Percentiles rank a stretch among this genome's conserved stretches.
These are phyloP conservation scores for Aphanomyces euteiches DNA, from an alignment of 352 stramenopile species.

Conservation along the genomic window DNA sequence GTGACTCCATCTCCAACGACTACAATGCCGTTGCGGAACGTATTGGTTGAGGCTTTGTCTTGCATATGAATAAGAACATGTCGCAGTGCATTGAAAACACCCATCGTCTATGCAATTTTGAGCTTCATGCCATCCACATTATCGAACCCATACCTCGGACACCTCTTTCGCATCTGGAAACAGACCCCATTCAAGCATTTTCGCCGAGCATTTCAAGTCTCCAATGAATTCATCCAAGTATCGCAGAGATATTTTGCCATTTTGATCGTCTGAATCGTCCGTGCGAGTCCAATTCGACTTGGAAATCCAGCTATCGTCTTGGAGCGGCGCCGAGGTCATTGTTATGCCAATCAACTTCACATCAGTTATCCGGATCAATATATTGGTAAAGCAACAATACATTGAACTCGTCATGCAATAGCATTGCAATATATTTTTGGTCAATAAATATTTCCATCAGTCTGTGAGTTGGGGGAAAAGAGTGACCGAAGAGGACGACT, in stretches of 20 bases:
- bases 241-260: slow-evolving; percentile 48
- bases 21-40: slow-evolving; percentile 57
- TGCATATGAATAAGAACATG: slow-evolving; percentile 40
- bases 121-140: background rate
- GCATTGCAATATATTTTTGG: background rate
- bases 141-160: slow-evolving; percentile 41
- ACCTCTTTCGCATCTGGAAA: slow-evolving; percentile 83
- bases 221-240: slow-evolving; percentile 85
- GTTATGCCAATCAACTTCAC: background rate
- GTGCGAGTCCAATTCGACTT: slow-evolving; percentile 22
- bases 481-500: too few species aligned
- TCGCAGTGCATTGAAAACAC: slow-evolving; percentile 74
- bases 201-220: slow-evolving; percentile 65
- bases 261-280: background rate
- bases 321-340: background rate
- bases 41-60: slow-evolving; percentile 23
- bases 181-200: slow-evolving; percentile 62
- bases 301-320: slow-evolving; percentile 23
- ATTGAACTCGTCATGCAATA: background rate
- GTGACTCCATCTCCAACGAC: slow-evolving; percentile 77
- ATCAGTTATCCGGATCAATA: background rate
- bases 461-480: too few species aligned
- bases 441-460: too few species aligned
- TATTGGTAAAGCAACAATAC: slow-evolving; percentile 1
- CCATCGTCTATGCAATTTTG: slow-evolving; percentile 54